These are phyloP conservation scores for Musa beccarii DNA, from an alignment of 176 grass and related monocot genomes.

Conservation along the genomic window DNA sequence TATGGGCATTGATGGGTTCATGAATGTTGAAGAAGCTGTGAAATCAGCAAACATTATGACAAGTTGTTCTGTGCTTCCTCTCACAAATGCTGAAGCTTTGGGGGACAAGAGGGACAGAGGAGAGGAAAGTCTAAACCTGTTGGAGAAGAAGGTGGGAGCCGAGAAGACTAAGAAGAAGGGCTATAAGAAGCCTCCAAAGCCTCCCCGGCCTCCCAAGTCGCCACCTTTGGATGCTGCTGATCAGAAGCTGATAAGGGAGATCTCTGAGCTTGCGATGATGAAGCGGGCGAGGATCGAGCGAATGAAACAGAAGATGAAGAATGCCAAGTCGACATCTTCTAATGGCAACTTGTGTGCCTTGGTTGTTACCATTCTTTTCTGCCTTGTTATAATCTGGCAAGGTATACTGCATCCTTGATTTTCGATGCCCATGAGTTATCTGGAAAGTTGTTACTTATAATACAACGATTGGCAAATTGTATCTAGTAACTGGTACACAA, in stretches of 20 bases:
- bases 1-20: slow-evolving; percentile 9
- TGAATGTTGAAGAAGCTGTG: slow-evolving; percentile 26
- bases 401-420: slow-evolving; percentile 33
- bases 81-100: slow-evolving; percentile 24
- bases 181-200: slow-evolving; percentile 64
- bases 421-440: background rate
- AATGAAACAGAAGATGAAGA: slow-evolving; percentile 97
- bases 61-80: slow-evolving; percentile 7
- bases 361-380: slow-evolving; percentile 83
- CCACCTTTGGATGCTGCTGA: slow-evolving; percentile 56
- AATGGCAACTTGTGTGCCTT: slow-evolving; percentile 50
- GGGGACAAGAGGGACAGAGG: slow-evolving; percentile 28
- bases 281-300: slow-evolving; percentile 89
- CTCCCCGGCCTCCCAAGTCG: slow-evolving; percentile 50
- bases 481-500: background rate
- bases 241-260: slow-evolving; percentile 72
- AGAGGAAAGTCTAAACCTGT: slow-evolving; percentile 31
- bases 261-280: slow-evolving; percentile 63
- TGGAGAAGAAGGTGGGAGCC: slow-evolving; percentile 28
- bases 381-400: slow-evolving; percentile 93
- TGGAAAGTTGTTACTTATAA: background rate
- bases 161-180: slow-evolving; percentile 74
- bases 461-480: background rate
- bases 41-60: slow-evolving; percentile 22
- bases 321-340: slow-evolving; percentile 45